Base-by-base conservation (phyloP, 768 basidiomycete species). In the Xanthoconium stramineum region DNA sequence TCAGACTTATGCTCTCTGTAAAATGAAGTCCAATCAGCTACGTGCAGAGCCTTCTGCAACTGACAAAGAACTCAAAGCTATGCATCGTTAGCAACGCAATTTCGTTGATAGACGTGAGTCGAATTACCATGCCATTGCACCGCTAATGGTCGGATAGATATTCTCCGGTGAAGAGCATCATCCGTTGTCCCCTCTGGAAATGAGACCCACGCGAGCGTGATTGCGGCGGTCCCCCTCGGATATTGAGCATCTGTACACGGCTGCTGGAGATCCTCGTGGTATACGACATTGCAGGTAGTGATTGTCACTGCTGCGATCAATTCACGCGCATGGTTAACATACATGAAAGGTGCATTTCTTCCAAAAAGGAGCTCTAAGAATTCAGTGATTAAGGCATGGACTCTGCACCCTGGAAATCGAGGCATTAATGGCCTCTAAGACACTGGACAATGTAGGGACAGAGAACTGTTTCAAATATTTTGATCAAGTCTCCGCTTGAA, bases 141-240 rank as follows among this genome's bases (percentile, higher is more conserved):
- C 51, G 39, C 58, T 64, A 33, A 62, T 56, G 50, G 54, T 63
- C 40, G 65, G 17, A 36, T 68, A 80, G 74, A 80, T 77, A 53
- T 75, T 78, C 61, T 70, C 74, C 36, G 75, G 74, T 42, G 74
- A 71, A 70, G 43, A 75, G 74, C 60, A 66, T 70, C 57, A 32
- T 64, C 62, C 56, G 66, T 61, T 43, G 61, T 58, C 52, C 58
- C 61, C 38, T 52, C 52, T 63, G 60, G 51, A 61, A 52, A 55
- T 61, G 62, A 65, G 65, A 66, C 32, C 48, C 62, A 57, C 75
- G 69, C 40, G 73, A 74, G 49, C 73, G 65, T 40, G 67, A 55
- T 40, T 68, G 72, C 17, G 73, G 72, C 12, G 75, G 77, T 47
- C 76, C 74, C 44, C 80, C 80, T 52, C 75, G 76, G 67, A 75